Evolutionary conservation across 495 filamentous ascomycete species (phyloP).

Genomic region (Astrocystis sublimbata): DNA sequence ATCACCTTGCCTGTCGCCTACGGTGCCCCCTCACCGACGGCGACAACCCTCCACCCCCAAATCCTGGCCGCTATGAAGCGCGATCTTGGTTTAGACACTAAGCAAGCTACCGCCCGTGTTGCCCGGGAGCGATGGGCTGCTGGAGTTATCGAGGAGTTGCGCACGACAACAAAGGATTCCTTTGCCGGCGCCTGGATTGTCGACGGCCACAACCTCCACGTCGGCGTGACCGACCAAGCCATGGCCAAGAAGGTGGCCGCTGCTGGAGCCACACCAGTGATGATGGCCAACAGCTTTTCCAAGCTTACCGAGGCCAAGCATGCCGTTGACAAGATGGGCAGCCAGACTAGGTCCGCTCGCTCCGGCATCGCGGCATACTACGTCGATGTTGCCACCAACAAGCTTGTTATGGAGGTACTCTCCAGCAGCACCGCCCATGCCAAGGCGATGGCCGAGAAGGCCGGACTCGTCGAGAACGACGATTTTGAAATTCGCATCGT

Average conservation of each 20-base stretch:
- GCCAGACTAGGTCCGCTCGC: slow-evolving; percentile 23
- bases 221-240: slow-evolving; percentile 26
- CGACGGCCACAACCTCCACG: slow-evolving; percentile 26
- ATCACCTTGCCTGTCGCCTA: slow-evolving; percentile 29
- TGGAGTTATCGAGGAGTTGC: slow-evolving; percentile 28
- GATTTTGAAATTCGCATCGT: slow-evolving; percentile 29
- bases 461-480: slow-evolving; percentile 27
- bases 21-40: slow-evolving; percentile 27
- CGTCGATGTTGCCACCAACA: slow-evolving; percentile 30
- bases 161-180: slow-evolving; percentile 23
- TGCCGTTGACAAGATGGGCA: slow-evolving; percentile 29
- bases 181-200: slow-evolving; percentile 31
- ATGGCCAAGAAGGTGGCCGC: slow-evolving; percentile 26
- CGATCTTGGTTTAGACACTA: slow-evolving; percentile 28
- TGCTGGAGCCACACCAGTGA: slow-evolving; percentile 27
- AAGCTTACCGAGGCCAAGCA: slow-evolving; percentile 30
- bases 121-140: slow-evolving; percentile 24
- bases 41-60: slow-evolving; percentile 30
- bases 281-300: slow-evolving; percentile 29
- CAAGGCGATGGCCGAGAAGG: slow-evolving; percentile 26
- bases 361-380: slow-evolving; percentile 29
- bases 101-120: slow-evolving; percentile 29
- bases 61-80: slow-evolving; percentile 33
- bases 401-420: slow-evolving; percentile 30
- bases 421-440: slow-evolving; percentile 28